Evolutionary conservation across 2,329 filamentous ascomycete genomes (phyloP), one percentile per base, ranked within the genome.

Genomic region (Talaromyces funiculosus): DNA sequence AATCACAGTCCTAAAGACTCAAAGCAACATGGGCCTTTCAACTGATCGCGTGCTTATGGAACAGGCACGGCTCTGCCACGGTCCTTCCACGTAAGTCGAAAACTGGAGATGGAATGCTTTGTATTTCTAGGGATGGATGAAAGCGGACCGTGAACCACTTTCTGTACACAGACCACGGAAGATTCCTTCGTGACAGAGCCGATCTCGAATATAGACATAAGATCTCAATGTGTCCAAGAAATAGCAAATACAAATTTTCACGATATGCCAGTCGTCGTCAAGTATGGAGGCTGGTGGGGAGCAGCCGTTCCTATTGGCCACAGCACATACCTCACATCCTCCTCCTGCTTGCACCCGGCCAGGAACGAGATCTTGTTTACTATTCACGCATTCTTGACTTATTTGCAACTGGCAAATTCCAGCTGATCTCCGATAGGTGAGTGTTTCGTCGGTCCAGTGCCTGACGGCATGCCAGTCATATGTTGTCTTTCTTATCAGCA

Each of bases 211-310:
- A 12, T 31, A 2, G 16, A 9, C 26, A 31, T n/a, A n/a, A 26
- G 22, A 45, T n/a, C 12, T 29, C 24, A 29, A n/a, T 29, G 1
- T 29, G 29, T 14, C 5, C 1, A 18, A 8, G 3, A 12, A 22
- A 14, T 47, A 9, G 20, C 6, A 20, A 10, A 31, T 20, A 31
- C 29, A 12, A 35, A 5, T 26, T 29, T 18, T 14, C 4, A 29
- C 7, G 24, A 37, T 47, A 54, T 55, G 49, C 26, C 58, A 60
- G 38, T 45, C 58, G 12, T 54, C 29, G 58, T 22, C 29, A 2
- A 49, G 58, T 42, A 53, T 53, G 57, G 57, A 38, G 45, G 20
- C 7, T 24, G 58, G 58, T 54, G 58, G 51, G 58, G 51, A 54
- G 51, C 58, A 12, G 37, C n/a, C 38, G 8, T 16, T 38, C 58